phyloP scores from a whole-genome alignment of 169 alveolate genomes.

The Plasmodium billcollinsi region DNA sequence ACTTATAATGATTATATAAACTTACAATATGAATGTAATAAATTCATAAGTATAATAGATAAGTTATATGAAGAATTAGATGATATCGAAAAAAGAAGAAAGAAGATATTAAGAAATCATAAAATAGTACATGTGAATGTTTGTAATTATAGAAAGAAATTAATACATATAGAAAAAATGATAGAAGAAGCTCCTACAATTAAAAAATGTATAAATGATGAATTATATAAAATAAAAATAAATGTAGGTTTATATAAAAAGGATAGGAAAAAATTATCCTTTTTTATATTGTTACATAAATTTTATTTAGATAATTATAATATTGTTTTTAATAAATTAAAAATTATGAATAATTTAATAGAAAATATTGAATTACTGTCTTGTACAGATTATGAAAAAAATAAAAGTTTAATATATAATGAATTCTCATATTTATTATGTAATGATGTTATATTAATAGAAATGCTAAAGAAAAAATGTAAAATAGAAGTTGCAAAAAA shows the following conservation, averaged over 20 bases:
- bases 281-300: slow-evolving; percentile 31
- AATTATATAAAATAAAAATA: slow-evolving; percentile 21
- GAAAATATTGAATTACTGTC: slow-evolving; percentile 32
- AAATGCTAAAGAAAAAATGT: background rate
- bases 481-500: slow-evolving; percentile 12
- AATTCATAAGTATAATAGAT: slow-evolving; percentile 14
- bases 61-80: slow-evolving; percentile 49
- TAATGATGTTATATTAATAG: slow-evolving; percentile 14
- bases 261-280: slow-evolving; percentile 48
- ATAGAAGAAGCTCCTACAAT: slow-evolving; percentile 62
- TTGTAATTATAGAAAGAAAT: slow-evolving; percentile 41
- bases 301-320: slow-evolving; percentile 36
- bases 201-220: slow-evolving; percentile 37
- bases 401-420: slow-evolving; percentile 12
- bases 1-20: slow-evolving; percentile 40
- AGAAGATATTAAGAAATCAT: slow-evolving; percentile 9
- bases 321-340: slow-evolving; percentile 18
- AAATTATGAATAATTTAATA: slow-evolving; percentile 10
- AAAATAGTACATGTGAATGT: slow-evolving; percentile 30
- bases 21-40: slow-evolving; percentile 53
- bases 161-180: slow-evolving; percentile 51
- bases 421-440: slow-evolving; percentile 12
- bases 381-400: slow-evolving; percentile 31
- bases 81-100: slow-evolving; percentile 40
- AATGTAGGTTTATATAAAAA: slow-evolving; percentile 19